phyloP scores from a whole-genome alignment of 345 rosid genomes.

The Carallia brachiata region DNA sequence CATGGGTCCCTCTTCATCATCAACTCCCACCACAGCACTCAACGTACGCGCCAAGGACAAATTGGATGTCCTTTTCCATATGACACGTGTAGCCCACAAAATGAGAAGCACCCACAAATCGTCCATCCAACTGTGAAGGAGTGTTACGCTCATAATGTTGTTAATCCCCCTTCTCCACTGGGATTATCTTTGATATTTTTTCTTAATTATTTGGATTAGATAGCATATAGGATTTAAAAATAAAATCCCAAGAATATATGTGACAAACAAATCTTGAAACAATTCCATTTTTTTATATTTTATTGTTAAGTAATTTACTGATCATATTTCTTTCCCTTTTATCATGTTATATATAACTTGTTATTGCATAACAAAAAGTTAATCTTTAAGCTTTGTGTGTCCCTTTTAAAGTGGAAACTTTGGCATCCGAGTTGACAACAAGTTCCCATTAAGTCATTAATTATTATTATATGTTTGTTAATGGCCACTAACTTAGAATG shows the following conservation, averaged over 20 bases:
- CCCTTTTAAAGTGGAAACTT: not conserved
- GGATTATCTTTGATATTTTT: not conserved
- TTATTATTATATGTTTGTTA: not conserved
- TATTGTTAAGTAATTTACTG: no score
- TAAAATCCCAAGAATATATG: not conserved
- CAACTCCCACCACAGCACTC: constrained; percentile 33
- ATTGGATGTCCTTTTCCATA: constrained; percentile 16
- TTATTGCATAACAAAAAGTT: constrained; percentile 9
- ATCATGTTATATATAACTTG: not conserved
- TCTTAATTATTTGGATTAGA: not conserved
- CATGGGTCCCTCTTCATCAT: not conserved
- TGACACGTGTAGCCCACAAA: constrained; percentile 13
- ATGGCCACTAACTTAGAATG: not conserved
- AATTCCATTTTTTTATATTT: constrained; percentile 44
- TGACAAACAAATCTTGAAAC: constrained; percentile 34
- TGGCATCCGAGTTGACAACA: constrained; percentile 11
- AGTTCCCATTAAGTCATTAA: not conserved
- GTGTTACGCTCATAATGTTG: not conserved
- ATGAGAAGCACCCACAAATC: not conserved
- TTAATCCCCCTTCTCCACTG: constrained; percentile 22
- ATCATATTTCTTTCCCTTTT: not conserved
- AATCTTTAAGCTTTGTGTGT: not conserved
- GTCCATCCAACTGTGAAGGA: no score
- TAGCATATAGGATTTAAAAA: not conserved
- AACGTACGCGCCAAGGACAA: constrained; percentile 52